Base-by-base conservation (phyloP, 768 basidiomycete species). In the Tricholoma matsutake region DNA sequence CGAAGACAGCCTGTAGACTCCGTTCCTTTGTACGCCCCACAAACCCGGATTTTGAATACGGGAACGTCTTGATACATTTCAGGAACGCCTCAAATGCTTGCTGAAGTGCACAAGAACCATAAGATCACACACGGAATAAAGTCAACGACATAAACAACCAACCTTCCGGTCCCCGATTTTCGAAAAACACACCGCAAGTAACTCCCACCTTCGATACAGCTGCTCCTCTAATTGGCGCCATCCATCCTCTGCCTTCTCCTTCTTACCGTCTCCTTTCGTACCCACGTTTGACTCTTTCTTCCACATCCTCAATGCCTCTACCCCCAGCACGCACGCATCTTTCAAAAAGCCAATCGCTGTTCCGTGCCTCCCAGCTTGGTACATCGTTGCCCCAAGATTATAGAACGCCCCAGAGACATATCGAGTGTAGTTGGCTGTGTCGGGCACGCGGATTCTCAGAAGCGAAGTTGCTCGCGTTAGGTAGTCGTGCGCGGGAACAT, bases 111-210 rank as follows among this genome's bases (percentile, higher is more conserved):
- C 5, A 20, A n/a, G 63, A 20, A 8, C 16, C 11, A 45, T 62
- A 18, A 60, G 51, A 56, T 57, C 57, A 39, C n/a, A 32, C 29
- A 34, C 56, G 28, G 22, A 25, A 52, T 0, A 16, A 31, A 37
- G 54, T 57, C 11, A 49, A 54, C 51, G 32, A 61, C 56, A 61
- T 57, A 47, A 56, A 55, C 41, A 3, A 71, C 79, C 31, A 49
- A 92, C 94, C 81, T 83, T 83, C 20, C 88, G 81, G 64, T 96
- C 89, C 0, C 88, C 89, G 28, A 86, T 86, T 71, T 91, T 94
- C 29, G 83, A 80, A 67, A 85, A 86, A 69, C 92, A 94, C 4
- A 89, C 84, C 0, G 83, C 94, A 25, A 96, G 76, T 31, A 96
- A 71, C 73, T 97, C 93, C 83, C 88, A 96, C 51, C 94, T 76